Percentiles rank a stretch among this genome's conserved stretches.
phyloP scores from a whole-genome alignment of 176 grass and related monocot species.

The Oryza rufipogon region DNA sequence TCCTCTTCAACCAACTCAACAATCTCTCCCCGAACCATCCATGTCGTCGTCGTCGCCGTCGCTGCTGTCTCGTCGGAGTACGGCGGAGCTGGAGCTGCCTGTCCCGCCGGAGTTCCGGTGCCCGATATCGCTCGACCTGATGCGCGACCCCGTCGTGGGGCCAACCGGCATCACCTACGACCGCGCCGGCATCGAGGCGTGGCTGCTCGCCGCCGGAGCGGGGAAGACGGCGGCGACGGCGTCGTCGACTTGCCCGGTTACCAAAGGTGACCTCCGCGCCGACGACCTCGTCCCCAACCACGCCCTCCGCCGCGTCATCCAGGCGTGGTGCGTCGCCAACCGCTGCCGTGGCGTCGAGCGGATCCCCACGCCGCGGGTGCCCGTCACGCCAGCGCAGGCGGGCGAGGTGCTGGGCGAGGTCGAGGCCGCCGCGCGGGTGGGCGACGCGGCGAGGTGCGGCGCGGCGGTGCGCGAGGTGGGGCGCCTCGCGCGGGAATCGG shows the following conservation, averaged over 20 bases:
- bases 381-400: slow-evolving; percentile 17
- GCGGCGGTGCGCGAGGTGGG: slow-evolving; percentile 25
- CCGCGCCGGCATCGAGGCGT: slow-evolving; percentile 55
- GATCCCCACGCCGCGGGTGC: slow-evolving; percentile 56
- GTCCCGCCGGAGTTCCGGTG: slow-evolving; percentile 60
- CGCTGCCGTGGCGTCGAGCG: slow-evolving; percentile 27
- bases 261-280: slow-evolving; percentile 22
- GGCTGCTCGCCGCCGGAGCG: slow-evolving; percentile 33
- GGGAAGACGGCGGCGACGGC: neutral
- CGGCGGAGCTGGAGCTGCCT: neutral
- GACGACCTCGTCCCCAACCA: slow-evolving; percentile 72
- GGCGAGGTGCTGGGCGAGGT: slow-evolving; percentile 10
- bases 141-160: slow-evolving; percentile 58
- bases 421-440: neutral
- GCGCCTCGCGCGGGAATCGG: slow-evolving; percentile 4
- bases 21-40: neutral
- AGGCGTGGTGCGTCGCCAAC: slow-evolving; percentile 60
- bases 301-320: slow-evolving; percentile 52
- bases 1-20: neutral
- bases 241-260: slow-evolving; percentile 41
- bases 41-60: slow-evolving; percentile 17
- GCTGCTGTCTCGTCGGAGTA: neutral
- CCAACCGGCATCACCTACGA: slow-evolving; percentile 72
- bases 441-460: slow-evolving; percentile 13
- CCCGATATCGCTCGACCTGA: slow-evolving; percentile 66